Evolutionary conservation across 768 basidiomycete genomes (phyloP), one percentile per base, ranked within the genome.

Genomic region (Trametes elegans): DNA sequence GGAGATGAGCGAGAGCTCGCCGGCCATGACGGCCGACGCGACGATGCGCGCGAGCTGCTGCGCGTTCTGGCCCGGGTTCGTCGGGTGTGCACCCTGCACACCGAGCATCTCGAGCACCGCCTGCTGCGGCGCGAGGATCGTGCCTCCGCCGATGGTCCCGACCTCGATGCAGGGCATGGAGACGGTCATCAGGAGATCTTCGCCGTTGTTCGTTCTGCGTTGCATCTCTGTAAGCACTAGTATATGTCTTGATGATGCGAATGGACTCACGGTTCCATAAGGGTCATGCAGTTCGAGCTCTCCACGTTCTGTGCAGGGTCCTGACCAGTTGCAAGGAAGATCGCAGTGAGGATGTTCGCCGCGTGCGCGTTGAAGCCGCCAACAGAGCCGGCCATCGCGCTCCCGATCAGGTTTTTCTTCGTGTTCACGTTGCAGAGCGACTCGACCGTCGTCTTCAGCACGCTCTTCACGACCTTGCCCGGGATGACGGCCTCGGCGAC

Each of bases 141-240:
- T 98, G 29, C 97, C 97, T 34, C 97, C 97, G 32, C 96, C 97
- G 49, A 99, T 87, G 36, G 97, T 98, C 35, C 97, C 97, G 24
- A 98, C 96, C 73, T 99, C 97, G 69, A 99, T 93, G 27, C 88
- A 97, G n/a, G 96, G 97, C 97, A 99, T 98, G 7, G 93, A 85
- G 48, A 95, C 78, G 0, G 95, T 94, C 76, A 98, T 84, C 49
- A 98, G 81, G 2, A 98, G 79, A 67, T 98, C 97, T 62, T 91
- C 77, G 47, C 90, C 93, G 59, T 87, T 80, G 71, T 98, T 97
- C 18, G 81, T 87, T 55, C 92, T 95, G 62, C n/a, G 44, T 9
- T 47, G 19, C 62, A 18, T 23, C 0, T 13, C 57, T 19, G 43
- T 44, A 16, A 49, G 35, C 16, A 61, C 47, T 14, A 16, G 13